Evolutionary conservation across 306 rosid genomes (phyloP).

Genomic region (Prinsepia uniflora): DNA sequence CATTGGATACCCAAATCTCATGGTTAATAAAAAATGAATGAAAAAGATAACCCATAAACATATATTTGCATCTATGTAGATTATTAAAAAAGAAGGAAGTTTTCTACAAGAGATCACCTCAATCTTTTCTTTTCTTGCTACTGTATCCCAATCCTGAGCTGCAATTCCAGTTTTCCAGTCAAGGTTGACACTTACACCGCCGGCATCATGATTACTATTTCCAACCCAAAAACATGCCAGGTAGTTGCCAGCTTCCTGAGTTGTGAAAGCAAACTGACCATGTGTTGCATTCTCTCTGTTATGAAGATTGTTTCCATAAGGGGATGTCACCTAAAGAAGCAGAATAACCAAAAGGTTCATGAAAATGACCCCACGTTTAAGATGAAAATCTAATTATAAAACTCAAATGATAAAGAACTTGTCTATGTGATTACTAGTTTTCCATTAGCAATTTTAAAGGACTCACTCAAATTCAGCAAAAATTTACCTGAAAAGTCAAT

Average conservation of each 20-base stretch:
- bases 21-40: not conserved
- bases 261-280: constrained; percentile 83
- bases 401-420: not conserved
- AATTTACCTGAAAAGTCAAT: not conserved
- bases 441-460: not conserved
- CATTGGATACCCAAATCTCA: not conserved
- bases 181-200: constrained; percentile 57
- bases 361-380: constrained; percentile 13
- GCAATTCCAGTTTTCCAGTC: constrained; percentile 97
- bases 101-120: constrained; percentile 40
- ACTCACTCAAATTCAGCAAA: not conserved
- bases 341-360: not conserved
- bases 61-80: too few relatives aligned
- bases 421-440: not conserved
- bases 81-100: not conserved
- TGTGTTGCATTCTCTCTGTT: constrained; percentile 59
- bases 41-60: not conserved
- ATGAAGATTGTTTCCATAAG: constrained; percentile 76
- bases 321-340: constrained; percentile 72
- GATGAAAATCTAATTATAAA: not conserved
- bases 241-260: constrained; percentile 84
- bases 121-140: constrained; percentile 89
- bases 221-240: constrained; percentile 79
- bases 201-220: constrained; percentile 27
- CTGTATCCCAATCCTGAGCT: constrained; percentile 97